These are phyloP conservation scores for Quercus phellos DNA, from an alignment of 331 rosid genomes.

Conservation along the genomic window DNA sequence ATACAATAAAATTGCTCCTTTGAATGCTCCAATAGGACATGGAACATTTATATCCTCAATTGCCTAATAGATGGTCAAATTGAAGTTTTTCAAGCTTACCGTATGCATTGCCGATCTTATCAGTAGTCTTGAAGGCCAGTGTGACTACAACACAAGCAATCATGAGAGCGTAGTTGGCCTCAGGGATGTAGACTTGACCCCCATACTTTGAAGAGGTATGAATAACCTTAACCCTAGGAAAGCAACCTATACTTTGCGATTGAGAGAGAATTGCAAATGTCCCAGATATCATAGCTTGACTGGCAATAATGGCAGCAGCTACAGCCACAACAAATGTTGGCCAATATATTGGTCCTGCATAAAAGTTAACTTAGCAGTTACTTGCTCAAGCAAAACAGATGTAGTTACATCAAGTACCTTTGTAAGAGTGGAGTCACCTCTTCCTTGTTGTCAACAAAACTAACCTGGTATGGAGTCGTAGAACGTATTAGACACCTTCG, in stretches of 20 bases:
- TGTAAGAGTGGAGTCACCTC: not conserved
- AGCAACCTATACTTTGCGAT: conserved; percentile 66
- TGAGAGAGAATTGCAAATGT: conserved; percentile 69
- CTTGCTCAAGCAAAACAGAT: not conserved
- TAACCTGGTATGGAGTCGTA: conserved; percentile 53
- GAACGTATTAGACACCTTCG: conserved; percentile 43
- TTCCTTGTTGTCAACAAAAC: not conserved
- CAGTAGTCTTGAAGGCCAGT: conserved; percentile 59
- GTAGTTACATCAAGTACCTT: not conserved
- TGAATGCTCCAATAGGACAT: too few relatives aligned
- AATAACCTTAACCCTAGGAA: conserved; percentile 65
- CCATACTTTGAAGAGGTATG: conserved; percentile 65
- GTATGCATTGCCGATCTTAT: conserved; percentile 68
- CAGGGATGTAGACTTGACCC: conserved; percentile 84
- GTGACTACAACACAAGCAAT: conserved; percentile 55
- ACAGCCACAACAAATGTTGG: conserved; percentile 80
- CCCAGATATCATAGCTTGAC: conserved; percentile 93
- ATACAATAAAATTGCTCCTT: too few relatives aligned
- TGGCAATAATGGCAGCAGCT: conserved; percentile 76
- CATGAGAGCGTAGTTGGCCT: conserved; percentile 70
- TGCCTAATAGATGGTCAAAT: not conserved
- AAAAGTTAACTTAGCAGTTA: not conserved
- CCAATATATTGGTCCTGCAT: conserved; percentile 68
- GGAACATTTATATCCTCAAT: too few relatives aligned
- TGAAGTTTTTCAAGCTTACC: conserved; percentile 21